Conservation (phyloP, 2,329 filamentous ascomycete genomes). For the Coniella lustricola region DNA sequence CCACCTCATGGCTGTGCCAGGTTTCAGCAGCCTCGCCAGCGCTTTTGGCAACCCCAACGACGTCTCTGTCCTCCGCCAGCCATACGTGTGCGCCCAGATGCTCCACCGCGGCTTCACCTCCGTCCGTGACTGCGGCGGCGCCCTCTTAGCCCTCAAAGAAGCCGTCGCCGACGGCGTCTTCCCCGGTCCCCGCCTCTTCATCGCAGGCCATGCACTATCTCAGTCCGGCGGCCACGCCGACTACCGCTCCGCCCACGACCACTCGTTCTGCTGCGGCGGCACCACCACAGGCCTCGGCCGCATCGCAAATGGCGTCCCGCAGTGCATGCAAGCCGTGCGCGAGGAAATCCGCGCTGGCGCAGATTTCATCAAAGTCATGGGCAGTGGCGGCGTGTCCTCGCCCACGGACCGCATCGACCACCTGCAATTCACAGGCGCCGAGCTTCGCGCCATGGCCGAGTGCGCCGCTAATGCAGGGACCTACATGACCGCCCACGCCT, state of each 20-base stretch:
- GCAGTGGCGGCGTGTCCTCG: slow-evolving; percentile 43
- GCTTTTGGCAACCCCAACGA: slow-evolving; percentile 20
- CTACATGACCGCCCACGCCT: slow-evolving; percentile 48
- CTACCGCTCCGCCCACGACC: slow-evolving; percentile 32
- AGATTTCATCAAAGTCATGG: slow-evolving; percentile 54
- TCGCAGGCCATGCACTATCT: slow-evolving; percentile 40
- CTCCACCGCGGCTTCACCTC: slow-evolving; percentile 46
- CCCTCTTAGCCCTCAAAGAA: slow-evolving; percentile 39
- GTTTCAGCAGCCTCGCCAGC: slow-evolving; percentile 17
- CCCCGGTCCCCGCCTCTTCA: slow-evolving; percentile 43
- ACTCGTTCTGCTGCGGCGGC: slow-evolving; percentile 39
- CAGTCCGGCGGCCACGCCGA: slow-evolving; percentile 50
- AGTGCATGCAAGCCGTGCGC: slow-evolving; percentile 41
- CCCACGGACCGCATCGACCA: slow-evolving; percentile 43
- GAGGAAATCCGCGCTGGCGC: slow-evolving; percentile 43
- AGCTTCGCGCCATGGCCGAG: slow-evolving; percentile 43
- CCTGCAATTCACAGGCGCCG: slow-evolving; percentile 44
- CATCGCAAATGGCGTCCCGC: slow-evolving; percentile 41
- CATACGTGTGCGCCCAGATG: slow-evolving; percentile 39
- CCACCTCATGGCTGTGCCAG: slow-evolving; percentile 21
- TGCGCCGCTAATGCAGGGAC: slow-evolving; percentile 39
- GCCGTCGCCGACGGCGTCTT: slow-evolving; percentile 42
- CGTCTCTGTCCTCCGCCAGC: slow-evolving; percentile 31
- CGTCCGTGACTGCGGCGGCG: slow-evolving; percentile 46
- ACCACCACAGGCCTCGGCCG: slow-evolving; percentile 30